Conservation (phyloP, 805 yeast genomes). For the Ogataea paradorogensis region DNA sequence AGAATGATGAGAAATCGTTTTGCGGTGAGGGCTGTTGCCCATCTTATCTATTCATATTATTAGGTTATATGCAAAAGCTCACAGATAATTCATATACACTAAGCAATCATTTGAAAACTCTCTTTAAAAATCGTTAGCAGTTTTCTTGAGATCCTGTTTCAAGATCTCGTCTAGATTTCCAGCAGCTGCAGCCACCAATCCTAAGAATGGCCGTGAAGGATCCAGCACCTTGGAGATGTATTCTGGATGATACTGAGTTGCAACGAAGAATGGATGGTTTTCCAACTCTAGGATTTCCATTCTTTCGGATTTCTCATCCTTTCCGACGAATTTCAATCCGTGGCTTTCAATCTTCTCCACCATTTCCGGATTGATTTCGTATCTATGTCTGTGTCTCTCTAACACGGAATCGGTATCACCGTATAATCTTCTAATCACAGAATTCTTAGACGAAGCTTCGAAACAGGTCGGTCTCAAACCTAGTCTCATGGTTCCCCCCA, state of each 20-base stretch:
- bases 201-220: conserved; percentile 95
- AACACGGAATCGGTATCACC: conserved; percentile 64
- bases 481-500: conserved; percentile 99
- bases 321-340: conserved; percentile 89
- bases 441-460: conserved; percentile 55
- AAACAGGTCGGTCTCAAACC: conserved; percentile 91
- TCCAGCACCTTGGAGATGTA: conserved; percentile 93
- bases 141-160: conserved; percentile 34
- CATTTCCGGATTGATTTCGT: conserved; percentile 89
- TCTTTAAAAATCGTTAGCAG: conserved; percentile 31
- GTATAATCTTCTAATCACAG: conserved; percentile 72
- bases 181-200: conserved; percentile 90
- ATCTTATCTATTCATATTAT: conserved; percentile 5
- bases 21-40: conserved; percentile 14
- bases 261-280: conserved; percentile 87
- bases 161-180: conserved; percentile 74
- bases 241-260: conserved; percentile 98
- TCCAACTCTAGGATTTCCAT: conserved; percentile 91
- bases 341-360: conserved; percentile 66
- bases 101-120: neutral
- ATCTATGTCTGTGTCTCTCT: conserved; percentile 98
- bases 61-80: conserved; percentile 7
- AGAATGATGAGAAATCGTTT: neutral
- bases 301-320: conserved; percentile 84
- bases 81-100: conserved; percentile 6